Conservation (phyloP, 257 asterid genomes). For the Ajuga chamaepitys region DNA sequence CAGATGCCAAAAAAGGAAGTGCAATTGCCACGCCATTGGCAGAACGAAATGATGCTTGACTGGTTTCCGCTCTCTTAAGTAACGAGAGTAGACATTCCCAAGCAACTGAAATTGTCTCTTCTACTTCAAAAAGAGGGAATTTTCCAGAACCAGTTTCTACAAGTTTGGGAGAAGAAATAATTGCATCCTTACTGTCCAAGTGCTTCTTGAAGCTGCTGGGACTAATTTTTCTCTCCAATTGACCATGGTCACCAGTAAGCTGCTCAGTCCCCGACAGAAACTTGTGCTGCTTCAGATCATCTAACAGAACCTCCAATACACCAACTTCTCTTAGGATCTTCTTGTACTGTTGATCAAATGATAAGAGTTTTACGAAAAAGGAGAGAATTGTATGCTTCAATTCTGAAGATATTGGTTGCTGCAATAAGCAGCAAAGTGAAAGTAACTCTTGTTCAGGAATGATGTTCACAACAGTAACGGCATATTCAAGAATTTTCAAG, state of each 20-base stretch:
- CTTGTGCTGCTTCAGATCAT: constrained; percentile 90
- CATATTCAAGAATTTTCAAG: constrained; percentile 95
- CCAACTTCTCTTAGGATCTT: constrained; percentile 95
- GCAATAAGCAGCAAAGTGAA: constrained; percentile 91
- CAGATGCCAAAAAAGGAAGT: constrained; percentile 89
- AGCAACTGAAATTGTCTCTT: constrained; percentile 62
- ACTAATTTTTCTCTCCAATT: constrained; percentile 54
- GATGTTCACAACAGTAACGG: constrained; percentile 91
- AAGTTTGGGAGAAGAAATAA: constrained; percentile 90
- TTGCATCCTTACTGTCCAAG: constrained; percentile 67
- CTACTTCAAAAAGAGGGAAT: constrained; percentile 74
- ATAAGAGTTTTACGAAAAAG: constrained; percentile 86
- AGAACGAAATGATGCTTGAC: constrained; percentile 80
- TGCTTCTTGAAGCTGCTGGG: constrained; percentile 82
- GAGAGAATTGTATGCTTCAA: constrained; percentile 77
- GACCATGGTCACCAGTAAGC: constrained; percentile 38
- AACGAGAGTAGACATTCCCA: constrained; percentile 95
- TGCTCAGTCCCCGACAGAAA: constrained; percentile 71
- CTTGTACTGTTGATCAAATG: constrained; percentile 97
- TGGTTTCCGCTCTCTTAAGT: constrained; percentile 85
- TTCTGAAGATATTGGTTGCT: constrained; percentile 78
- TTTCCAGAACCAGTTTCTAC: constrained; percentile 80
- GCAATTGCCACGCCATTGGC: constrained; percentile 64
- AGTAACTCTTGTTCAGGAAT: constrained; percentile 98
- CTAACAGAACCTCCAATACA: constrained; percentile 88